phyloP scores from a whole-genome alignment of 2,329 filamentous ascomycete species.

The Aspergillus tubingensis region DNA sequence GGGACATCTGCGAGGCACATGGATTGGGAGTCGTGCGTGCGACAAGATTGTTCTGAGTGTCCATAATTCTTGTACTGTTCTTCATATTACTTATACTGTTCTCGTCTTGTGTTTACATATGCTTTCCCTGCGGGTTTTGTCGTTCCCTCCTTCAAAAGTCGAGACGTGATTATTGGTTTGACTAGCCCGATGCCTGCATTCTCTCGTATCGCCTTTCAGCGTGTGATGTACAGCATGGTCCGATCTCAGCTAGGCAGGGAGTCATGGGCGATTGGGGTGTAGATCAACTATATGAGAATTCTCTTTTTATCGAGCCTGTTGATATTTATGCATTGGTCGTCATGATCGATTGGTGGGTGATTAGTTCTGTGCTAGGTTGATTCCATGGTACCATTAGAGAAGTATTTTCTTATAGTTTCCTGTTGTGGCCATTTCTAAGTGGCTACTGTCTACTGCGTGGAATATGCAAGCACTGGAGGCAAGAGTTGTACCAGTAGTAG shows the following conservation, averaged over 20 bases:
- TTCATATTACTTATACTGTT: conserved; percentile 14
- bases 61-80: conserved; percentile 27
- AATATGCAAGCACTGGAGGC: too few relatives aligned
- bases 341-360: too few relatives aligned
- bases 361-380: too few relatives aligned
- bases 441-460: too few relatives aligned
- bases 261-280: not conserved
- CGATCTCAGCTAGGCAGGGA: not conserved
- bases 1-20: conserved; percentile 27
- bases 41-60: conserved; percentile 34
- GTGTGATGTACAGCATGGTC: conserved; percentile 19
- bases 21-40: conserved; percentile 35
- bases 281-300: not conserved
- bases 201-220: conserved; percentile 14
- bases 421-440: too few relatives aligned
- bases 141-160: conserved; percentile 12
- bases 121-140: conserved; percentile 3
- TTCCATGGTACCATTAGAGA: too few relatives aligned
- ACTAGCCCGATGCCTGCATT: not conserved
- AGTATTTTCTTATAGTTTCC: too few relatives aligned
- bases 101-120: conserved; percentile 4
- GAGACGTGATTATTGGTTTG: conserved; percentile 11
- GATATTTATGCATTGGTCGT: not conserved
- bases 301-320: not conserved
- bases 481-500: too few relatives aligned